Percentiles rank a stretch among this genome's conserved stretches.
Conservation (phyloP, 2,329 filamentous ascomycete species). For the Scorias spongiosa region DNA sequence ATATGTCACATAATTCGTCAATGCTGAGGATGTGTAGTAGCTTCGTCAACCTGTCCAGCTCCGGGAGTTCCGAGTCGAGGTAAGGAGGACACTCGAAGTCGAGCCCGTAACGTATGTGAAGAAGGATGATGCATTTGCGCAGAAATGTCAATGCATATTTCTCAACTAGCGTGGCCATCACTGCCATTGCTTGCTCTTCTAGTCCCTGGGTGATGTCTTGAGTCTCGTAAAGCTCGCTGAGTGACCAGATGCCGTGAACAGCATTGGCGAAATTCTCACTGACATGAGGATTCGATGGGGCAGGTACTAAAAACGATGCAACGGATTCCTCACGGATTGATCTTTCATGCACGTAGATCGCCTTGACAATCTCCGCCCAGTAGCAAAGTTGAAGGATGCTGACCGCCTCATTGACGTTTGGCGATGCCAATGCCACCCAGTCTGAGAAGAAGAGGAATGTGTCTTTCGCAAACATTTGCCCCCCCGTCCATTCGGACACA, state of each 20-base stretch:
- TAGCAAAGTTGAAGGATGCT: conserved; percentile 74
- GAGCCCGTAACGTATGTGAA: conserved; percentile 78
- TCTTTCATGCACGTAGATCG: conserved; percentile 42
- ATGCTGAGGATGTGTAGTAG: conserved; percentile 62
- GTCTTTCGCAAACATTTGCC: conserved; percentile 50
- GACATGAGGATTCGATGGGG: conserved; percentile 5
- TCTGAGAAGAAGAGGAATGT: conserved; percentile 71
- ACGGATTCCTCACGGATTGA: conserved; percentile 5
- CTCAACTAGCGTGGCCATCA: conserved; percentile 32
- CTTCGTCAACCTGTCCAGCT: conserved; percentile 68
- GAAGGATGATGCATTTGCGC: conserved; percentile 66
- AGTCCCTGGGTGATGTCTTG: not conserved
- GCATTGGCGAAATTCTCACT: conserved; percentile 5
- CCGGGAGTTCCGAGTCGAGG: conserved; percentile 24
- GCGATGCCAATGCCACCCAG: conserved; percentile 18
- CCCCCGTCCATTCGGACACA: conserved; percentile 7
- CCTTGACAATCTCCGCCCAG: conserved; percentile 77
- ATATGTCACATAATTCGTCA: conserved; percentile 57
- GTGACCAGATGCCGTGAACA: conserved; percentile 1
- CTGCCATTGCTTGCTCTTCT: not conserved
- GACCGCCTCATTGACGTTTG: conserved; percentile 14
- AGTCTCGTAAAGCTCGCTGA: not conserved
- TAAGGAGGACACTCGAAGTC: conserved; percentile 56
- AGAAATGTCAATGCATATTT: conserved; percentile 85
- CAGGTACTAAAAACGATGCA: not conserved